Base-by-base conservation (phyloP, 495 filamentous ascomycete species). In the Hypoxylon fragiforme region DNA sequence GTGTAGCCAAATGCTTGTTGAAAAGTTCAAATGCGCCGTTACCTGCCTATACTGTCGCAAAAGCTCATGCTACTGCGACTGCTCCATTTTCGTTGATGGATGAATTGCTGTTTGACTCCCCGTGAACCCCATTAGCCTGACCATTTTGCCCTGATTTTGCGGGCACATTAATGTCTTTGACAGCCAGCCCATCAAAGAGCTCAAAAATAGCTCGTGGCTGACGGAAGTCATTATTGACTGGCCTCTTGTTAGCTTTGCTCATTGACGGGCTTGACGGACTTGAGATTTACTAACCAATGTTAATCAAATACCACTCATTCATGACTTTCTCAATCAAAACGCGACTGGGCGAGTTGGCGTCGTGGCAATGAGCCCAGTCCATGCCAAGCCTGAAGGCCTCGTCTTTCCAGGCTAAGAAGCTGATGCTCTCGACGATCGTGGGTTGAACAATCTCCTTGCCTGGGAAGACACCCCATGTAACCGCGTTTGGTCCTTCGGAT, bases 401-500 rank as follows among this genome's bases (percentile, higher is more conserved):
- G 58, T 99, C 95, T 75, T 96, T 96, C 95, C 95, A 99, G 19
- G 95, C 95, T 45, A 99, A 71, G 81, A 99, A 99, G 72, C 89
- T 94, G 70, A 97, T 84, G 5, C 90, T 95, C 73, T 99, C 95
- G 38, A 97, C 92, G 54, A 99, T 95, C n/a, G 95, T 99, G 8
- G 95, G 95, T 69, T 99, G 95, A 36, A 99, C 91, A 65, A 99
- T 97, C 70, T 99, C 95, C 67, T 96, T 94, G 26, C 94, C 94
- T 8, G 95, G 92, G 75, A 97, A 99, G 36, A 97, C 95, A 71
- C 95, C 95, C 95, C 95, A 99, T 3, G 95, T 99, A 41, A 99
- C 85, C 8, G 95, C 95, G 63, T 97, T 99, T 18, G 95, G 95
- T 11, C 88, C 90, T 37, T 92, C 90, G 30, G 82, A 83, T 18